These are phyloP conservation scores for Lasiodiplodia sp. DNA, from an alignment of 2,329 filamentous ascomycete genomes.

Conservation along the genomic window DNA sequence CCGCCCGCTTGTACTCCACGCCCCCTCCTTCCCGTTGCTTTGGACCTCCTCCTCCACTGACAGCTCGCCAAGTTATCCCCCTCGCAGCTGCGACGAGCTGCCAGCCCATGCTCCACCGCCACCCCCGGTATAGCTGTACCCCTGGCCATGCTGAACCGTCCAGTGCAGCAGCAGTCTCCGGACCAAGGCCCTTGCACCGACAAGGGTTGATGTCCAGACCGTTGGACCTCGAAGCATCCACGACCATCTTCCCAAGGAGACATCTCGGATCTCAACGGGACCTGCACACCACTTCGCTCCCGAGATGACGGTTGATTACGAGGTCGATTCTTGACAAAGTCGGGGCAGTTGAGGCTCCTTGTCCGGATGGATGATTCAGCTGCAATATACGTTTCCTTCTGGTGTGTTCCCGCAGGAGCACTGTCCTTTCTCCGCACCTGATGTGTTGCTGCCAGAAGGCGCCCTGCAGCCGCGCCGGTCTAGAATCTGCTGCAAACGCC, in stretches of 20 bases:
- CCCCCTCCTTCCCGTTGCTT: not conserved
- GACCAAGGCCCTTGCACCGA: not conserved
- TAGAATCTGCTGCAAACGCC: constrained; percentile 14
- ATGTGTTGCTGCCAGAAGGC: constrained; percentile 24
- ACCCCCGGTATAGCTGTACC: constrained; percentile 4
- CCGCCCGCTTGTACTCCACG: constrained; percentile 6
- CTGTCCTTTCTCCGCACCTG: constrained; percentile 1
- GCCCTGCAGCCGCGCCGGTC: constrained; percentile 17
- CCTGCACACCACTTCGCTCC: not conserved
- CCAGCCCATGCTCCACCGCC: constrained; percentile 13
- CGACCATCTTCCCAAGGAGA: constrained; percentile 13
- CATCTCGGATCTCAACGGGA: not conserved
- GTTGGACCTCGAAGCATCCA: constrained; percentile 20
- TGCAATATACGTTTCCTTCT: no score
- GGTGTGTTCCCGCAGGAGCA: no score
- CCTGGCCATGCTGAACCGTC: constrained; percentile 1
- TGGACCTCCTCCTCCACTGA: constrained; percentile 12
- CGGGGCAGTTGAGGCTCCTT: no score
- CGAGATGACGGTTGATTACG: no score
- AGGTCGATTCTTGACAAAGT: no score
- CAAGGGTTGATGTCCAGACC: not conserved
- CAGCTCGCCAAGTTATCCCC: constrained; percentile 11
- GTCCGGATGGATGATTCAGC: no score
- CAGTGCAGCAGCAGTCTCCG: not conserved
- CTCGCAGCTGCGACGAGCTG: constrained; percentile 12